Evolutionary conservation across 495 filamentous ascomycete genomes (phyloP).

Genomic region (Tuber microsphaerosporum): DNA sequence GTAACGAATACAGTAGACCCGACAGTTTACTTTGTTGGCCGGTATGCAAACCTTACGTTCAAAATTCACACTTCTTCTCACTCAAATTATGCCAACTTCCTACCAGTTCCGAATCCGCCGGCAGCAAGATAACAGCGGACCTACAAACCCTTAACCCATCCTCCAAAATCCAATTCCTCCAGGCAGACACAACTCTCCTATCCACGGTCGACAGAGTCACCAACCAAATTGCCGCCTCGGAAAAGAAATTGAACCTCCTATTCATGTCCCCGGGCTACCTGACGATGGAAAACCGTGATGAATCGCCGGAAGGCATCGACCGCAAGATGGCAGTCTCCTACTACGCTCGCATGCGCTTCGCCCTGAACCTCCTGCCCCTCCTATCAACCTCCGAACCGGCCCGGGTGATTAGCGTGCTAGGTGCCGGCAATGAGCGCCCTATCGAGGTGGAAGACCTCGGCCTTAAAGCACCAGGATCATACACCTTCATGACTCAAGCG

Average conservation of each 20-base stretch:
- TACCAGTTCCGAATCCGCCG: slow-evolving; percentile 45
- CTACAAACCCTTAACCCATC: slow-evolving; percentile 48
- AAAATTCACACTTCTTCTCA: not conserved
- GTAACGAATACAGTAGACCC: slow-evolving; percentile 47
- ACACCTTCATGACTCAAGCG: slow-evolving; percentile 8
- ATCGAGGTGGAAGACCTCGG: slow-evolving; percentile 47
- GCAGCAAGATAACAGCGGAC: slow-evolving; percentile 46
- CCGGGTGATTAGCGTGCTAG: slow-evolving; percentile 56
- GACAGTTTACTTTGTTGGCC: slow-evolving; percentile 49
- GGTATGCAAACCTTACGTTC: slow-evolving; percentile 18
- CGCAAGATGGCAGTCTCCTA: slow-evolving; percentile 50
- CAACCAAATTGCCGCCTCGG: slow-evolving; percentile 50
- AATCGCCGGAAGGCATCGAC: slow-evolving; percentile 56
- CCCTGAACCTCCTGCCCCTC: slow-evolving; percentile 57
- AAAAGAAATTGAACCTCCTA: slow-evolving; percentile 56
- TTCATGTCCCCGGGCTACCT: slow-evolving; percentile 52
- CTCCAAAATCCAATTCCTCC: slow-evolving; percentile 52
- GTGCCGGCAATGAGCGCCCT: slow-evolving; percentile 50
- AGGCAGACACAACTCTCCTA: slow-evolving; percentile 54
- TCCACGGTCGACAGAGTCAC: slow-evolving; percentile 56
- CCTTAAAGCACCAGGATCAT: slow-evolving; percentile 17
- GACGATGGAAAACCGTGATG: slow-evolving; percentile 39
- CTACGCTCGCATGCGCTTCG: slow-evolving; percentile 60
- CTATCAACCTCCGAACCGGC: slow-evolving; percentile 40
- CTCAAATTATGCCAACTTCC: not conserved